These are phyloP conservation scores for Diophrys appendiculata DNA, from an alignment of 73 alveolate species.

Conservation along the genomic window DNA sequence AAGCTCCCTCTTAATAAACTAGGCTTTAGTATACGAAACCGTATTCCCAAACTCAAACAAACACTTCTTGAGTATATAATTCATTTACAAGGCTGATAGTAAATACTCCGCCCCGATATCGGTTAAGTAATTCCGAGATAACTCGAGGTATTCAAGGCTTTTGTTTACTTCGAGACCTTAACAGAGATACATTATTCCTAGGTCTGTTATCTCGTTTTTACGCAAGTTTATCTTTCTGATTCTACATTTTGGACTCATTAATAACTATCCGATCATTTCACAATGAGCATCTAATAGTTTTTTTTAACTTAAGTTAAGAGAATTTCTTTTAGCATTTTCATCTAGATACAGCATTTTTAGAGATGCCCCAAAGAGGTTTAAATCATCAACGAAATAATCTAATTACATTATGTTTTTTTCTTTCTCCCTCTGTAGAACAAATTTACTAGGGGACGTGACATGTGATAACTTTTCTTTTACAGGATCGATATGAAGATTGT, in stretches of 20 bases:
- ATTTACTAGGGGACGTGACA: not conserved
- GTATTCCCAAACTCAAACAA: conserved; percentile 2
- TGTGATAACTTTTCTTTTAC: not conserved
- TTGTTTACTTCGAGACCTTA: not conserved
- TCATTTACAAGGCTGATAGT: not conserved
- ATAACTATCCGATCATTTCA: not conserved
- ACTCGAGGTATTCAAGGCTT: not conserved
- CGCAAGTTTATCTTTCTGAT: not conserved
- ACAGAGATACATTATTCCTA: not conserved
- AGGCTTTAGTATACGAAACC: not conserved
- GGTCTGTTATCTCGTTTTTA: not conserved
- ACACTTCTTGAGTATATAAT: not conserved
- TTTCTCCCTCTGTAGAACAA: not conserved
- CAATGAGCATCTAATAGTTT: not conserved
- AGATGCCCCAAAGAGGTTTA: conserved; percentile 9
- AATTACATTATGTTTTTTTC: not conserved
- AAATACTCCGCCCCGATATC: not conserved
- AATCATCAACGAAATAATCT: conserved; percentile 1
- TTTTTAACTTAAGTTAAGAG: not conserved
- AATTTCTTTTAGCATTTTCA: not conserved
- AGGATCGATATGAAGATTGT: not conserved
- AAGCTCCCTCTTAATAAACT: not conserved
- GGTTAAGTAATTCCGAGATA: not conserved
- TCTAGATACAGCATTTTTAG: not conserved
- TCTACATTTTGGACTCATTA: not conserved